Evolutionary conservation across 2,329 filamentous ascomycete species (phyloP).

Genomic region (Mycocentrospora acerina): DNA sequence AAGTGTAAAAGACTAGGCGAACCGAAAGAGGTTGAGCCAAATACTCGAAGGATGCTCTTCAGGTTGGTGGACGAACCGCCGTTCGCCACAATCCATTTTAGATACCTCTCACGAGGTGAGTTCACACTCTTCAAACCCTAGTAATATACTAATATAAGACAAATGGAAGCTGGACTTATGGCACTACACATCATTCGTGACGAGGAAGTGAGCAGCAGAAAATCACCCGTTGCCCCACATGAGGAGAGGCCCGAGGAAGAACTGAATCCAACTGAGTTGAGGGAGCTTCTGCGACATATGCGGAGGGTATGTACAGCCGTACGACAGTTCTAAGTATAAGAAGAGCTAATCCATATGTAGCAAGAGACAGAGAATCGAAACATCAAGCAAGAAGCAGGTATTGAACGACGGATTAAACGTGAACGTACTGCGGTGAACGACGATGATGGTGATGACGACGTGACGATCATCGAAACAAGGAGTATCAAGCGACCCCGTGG

Average conservation of each 20-base stretch:
- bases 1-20: not conserved
- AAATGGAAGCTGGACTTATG: slow-evolving; percentile 4
- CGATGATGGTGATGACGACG: slow-evolving; percentile 3
- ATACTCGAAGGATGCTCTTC: not conserved
- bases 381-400: slow-evolving; percentile 1
- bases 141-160: no score
- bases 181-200: slow-evolving; percentile 2
- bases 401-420: not conserved
- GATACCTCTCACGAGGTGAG: slow-evolving; percentile 11
- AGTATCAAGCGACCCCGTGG: slow-evolving; percentile 6
- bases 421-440: not conserved
- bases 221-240: not conserved
- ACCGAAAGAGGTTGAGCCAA: not conserved
- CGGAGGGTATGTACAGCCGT: slow-evolving; percentile 4
- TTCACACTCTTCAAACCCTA: no score
- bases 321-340: no score
- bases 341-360: not conserved
- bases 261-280: slow-evolving; percentile 3
- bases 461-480: slow-evolving; percentile 1
- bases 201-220: not conserved
- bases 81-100: slow-evolving; percentile 9
- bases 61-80: not conserved
- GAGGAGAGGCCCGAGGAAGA: slow-evolving; percentile 3
- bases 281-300: slow-evolving; percentile 2
- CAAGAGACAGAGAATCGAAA: not conserved